Base-by-base conservation (phyloP, 257 asterid genomes). In the Nicotiana undulata region DNA sequence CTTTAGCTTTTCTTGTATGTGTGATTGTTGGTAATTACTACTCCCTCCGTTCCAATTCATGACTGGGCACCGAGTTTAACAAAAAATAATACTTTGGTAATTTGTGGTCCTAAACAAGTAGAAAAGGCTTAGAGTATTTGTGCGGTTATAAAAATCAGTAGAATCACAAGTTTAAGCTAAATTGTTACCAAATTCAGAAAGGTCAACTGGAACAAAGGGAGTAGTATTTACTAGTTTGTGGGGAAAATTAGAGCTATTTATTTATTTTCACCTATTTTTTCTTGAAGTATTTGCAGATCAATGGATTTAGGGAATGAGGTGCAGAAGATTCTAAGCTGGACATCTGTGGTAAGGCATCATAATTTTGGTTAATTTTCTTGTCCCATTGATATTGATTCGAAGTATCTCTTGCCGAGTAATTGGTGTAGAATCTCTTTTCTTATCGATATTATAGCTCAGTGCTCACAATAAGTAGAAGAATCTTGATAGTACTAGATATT, bases 301-400 rank as follows among this genome's bases (percentile, higher is more conserved):
- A 78, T 87, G 86, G 83, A 66, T 78, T 37, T 79, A 22, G 87
- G 87, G 16, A 76, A 75, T 37, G 84, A 63, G 79, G 52, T 85
- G 68, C 87, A 81, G 82, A 85, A 63, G 83, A 61, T 82, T 58
- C 56, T 78, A 20, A 82, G 32, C 26, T 81, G 75, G 88, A 68
- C 70, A 75, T 53, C 86, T 76, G 61, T 17, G 81, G 90, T 82
- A 65, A 79, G 84, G 76, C 55, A 79, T 79, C 67, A 20, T 72
- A n/a, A 4, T n/a, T 52, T 18, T 53, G 20, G 29, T 28, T 56
- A 37, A 28, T 7, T 2, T 37, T 53, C 40, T 2, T 9, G 53
- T 76, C 52, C 15, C n/a, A 31, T 18, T 63, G 59, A 5, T 37
- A 24, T 72, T 82, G 37, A 29, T 63, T 22, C 32, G 3, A 28